Evolutionary conservation across 1,139 yeast species (phyloP), one percentile per base, ranked within the genome.

Genomic region (Blastobotrys malaysiensis): DNA sequence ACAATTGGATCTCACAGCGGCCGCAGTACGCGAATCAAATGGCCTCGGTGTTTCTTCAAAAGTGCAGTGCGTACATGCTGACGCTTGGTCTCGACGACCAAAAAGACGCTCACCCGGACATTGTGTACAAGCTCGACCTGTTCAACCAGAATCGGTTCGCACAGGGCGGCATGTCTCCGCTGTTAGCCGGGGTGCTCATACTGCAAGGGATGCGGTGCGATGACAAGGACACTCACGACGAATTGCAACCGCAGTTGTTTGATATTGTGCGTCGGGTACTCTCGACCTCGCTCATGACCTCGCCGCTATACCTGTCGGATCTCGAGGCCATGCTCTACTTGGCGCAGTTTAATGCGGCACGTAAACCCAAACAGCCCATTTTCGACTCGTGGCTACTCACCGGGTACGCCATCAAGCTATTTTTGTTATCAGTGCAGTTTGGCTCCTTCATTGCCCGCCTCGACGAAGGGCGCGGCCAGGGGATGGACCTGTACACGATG

Each of bases 241-340:
- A 72, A 20, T 75, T 76, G 49, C 82, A 79, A 59, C 73, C 72
- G 43, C 64, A 67, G 43, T 60, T 80, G 39, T 77, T 77, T 57
- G 69, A 72, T 52, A 63, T 78, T 9, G 79, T 80, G 0, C 75
- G 77, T 46, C 68, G 73, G 36, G 66, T 80, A 16, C 59, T 79
- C 13, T 76, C 81, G 1, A 72, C 74, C 49, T 78, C 81, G 1
- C 61, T 77, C 36, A 70, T 79, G 13, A 76, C 80, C 2, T 75
- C 74, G 48, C 78, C 79, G n/a, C 62, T 80, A 27, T 76, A 77
- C 5, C 81, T 77, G 57, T 81, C 78, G 62, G 84, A 80, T 59
- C 74, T 79, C 46, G 85, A 80, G 60, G 83, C 82, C 0, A 71
- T 80, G 18, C 62, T 80, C 22, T 80, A 80, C 60, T 71, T 80